Base-by-base conservation (phyloP, 805 yeast genomes). In the Candida broadrunensis region DNA sequence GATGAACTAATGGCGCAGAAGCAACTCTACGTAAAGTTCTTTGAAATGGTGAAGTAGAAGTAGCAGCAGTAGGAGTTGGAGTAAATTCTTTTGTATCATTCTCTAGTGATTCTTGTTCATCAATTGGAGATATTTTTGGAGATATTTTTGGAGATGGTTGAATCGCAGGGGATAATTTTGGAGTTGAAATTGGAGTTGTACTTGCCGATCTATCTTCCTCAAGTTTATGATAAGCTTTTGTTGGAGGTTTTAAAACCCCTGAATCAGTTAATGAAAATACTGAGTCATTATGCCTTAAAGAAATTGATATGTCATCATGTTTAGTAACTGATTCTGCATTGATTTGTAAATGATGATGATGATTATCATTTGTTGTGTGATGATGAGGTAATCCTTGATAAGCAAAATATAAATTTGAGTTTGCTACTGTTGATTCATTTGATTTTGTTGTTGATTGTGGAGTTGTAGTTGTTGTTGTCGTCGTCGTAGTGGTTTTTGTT, bases 1-100 rank as follows among this genome's bases (percentile, higher is more conserved):
- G 43, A 45, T 61, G 63, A 14, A 69, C 85, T 41, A 84, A 69
- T 9, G 96, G 96, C 1, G 93, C 95, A 0, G 96, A 87, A 0
- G 95, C 90, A 1, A 85, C 95, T 46, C 95, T 71, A 45, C 93
- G 68, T 18, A 86, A 63, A 16, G 70, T 68, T 32, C 67, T 42
- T 31, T 45, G 49, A 12, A 49, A 39, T 8, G 52, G 37, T 13
- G 48, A 35, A 5, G 37, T 29, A 29, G 14, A 9, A 21, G 6
- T 21, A 21, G 6, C 9, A 7, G 24, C 9, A 21, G 24, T 21
- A 7, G 24, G 24, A 8, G 29, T 26, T 9, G 12, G 6, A 13
- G 29, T 26, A 11, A 5, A 7, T 8, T 8, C 14, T 5, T 5
- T 13, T n/a, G 14, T 26, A 21, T 9, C 24, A 21, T 9, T 9